A percentile compares a stretch with the other conserved stretches of the same genome.
phyloP scores from a whole-genome alignment of 345 rosid species.

The Chamaenerion angustifolium region DNA sequence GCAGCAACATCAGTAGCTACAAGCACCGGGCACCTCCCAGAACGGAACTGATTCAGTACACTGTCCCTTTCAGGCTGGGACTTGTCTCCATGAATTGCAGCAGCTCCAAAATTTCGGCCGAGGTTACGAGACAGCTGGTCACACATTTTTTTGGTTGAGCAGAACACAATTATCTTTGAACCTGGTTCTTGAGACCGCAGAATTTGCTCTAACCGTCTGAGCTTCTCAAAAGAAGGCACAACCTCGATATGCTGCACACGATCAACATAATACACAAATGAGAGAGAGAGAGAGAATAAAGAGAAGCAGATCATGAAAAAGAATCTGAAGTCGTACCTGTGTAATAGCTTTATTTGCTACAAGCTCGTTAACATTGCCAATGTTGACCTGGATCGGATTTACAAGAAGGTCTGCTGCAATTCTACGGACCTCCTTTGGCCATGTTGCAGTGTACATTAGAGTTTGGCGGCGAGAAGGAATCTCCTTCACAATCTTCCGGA shows the following conservation, averaged over 20 bases:
- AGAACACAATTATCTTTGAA: conserved; percentile 65
- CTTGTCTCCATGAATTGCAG: conserved; percentile 87
- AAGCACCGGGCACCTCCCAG: conserved; percentile 69
- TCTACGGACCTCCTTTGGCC: conserved; percentile 96
- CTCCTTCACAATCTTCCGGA: conserved; percentile 87
- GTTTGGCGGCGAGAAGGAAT: conserved; percentile 91
- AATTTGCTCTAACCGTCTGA: conserved; percentile 81
- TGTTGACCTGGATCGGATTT: conserved; percentile 93
- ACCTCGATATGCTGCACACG: conserved; percentile 57
- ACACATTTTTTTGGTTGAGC: conserved; percentile 88
- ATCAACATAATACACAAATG: not conserved
- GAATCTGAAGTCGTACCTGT: conserved; percentile 37
- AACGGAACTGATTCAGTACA: conserved; percentile 63
- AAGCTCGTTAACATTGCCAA: conserved; percentile 93
- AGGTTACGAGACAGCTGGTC: conserved; percentile 77
- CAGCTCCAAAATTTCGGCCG: conserved; percentile 64
- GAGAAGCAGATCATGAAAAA: no score
- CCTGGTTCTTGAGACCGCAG: conserved; percentile 80
- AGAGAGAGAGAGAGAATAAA: no score
- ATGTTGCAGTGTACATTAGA: conserved; percentile 95
- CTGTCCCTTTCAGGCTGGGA: conserved; percentile 76
- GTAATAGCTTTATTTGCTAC: conserved; percentile 97
- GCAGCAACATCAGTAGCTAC: conserved; percentile 96
- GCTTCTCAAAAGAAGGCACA: conserved; percentile 74
- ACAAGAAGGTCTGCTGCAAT: conserved; percentile 91